Percentiles rank a stretch among this genome's conserved stretches.
phyloP scores from a whole-genome alignment of 2,329 filamentous ascomycete species.

The Paramyrothecium sp. region DNA sequence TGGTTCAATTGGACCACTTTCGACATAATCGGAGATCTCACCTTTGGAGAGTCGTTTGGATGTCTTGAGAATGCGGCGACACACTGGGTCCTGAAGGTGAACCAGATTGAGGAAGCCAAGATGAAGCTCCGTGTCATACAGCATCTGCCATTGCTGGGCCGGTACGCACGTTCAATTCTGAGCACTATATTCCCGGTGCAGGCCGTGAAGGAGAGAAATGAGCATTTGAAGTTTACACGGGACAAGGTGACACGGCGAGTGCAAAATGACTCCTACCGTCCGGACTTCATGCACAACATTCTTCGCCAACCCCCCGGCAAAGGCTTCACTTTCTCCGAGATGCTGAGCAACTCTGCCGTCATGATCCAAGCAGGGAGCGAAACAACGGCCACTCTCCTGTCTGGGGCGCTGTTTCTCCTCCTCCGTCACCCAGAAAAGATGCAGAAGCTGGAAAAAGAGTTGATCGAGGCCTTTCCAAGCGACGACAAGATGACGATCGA shows the following conservation, averaged over 20 bases:
- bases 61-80: conserved; percentile 18
- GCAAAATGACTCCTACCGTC: conserved; percentile 8
- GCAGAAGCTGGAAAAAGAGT: conserved; percentile 30
- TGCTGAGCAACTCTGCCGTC: conserved; percentile 11
- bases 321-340: conserved; percentile 5
- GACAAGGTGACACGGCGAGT: conserved; percentile 11
- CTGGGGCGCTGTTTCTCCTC: conserved; percentile 20
- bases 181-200: too few relatives aligned
- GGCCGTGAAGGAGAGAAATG: too few relatives aligned
- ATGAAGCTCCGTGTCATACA: background rate
- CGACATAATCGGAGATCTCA: conserved; percentile 26
- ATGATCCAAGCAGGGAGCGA: conserved; percentile 23
- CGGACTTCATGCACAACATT: conserved; percentile 16
- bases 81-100: conserved; percentile 18
- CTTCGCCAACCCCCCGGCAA: conserved; percentile 10
- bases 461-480: conserved; percentile 1
- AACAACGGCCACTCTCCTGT: conserved; percentile 24
- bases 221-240: conserved; percentile 3
- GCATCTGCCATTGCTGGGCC: background rate
- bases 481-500: conserved; percentile 7
- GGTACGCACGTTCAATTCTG: background rate
- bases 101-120: conserved; percentile 4
- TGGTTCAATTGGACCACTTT: conserved; percentile 28
- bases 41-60: conserved; percentile 25
- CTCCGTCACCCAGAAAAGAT: conserved; percentile 23